These are phyloP conservation scores for Cyanidioschyzon merolae DNA, from an alignment of 23 red algal species.

Conservation along the genomic window DNA sequence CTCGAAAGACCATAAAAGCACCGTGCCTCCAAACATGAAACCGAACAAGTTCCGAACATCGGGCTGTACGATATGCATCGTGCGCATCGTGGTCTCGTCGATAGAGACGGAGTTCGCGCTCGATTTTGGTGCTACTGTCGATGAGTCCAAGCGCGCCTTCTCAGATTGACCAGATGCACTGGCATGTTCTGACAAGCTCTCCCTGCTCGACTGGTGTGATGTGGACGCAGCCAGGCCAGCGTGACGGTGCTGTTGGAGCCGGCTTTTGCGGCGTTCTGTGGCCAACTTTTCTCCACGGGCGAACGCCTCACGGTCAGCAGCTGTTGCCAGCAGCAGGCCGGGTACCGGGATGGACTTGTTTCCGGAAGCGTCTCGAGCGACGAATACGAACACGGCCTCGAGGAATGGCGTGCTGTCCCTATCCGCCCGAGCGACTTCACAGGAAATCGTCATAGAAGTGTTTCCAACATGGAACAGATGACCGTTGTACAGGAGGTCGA, in stretches of 20 bases:
- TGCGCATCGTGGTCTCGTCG: background rate
- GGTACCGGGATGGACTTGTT: conserved; percentile 15
- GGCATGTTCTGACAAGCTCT: background rate
- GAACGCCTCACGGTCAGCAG: conserved; percentile 19
- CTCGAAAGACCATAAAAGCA: conserved; percentile 15
- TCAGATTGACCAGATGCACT: background rate
- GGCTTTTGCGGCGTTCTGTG: background rate
- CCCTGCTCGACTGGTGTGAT: background rate
- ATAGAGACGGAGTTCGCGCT: background rate
- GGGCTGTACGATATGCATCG: conserved; percentile 26
- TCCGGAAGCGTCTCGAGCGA: conserved; percentile 21
- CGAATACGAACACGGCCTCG: conserved; percentile 25
- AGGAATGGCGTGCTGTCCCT: background rate
- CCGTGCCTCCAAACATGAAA: conserved; percentile 25
- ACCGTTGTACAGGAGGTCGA: background rate
- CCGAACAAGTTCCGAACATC: conserved; percentile 30
- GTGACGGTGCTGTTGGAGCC: background rate
- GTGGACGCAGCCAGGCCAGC: background rate
- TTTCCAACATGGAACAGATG: conserved; percentile 11
- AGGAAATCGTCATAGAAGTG: conserved; percentile 28
- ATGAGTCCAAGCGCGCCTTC: background rate
- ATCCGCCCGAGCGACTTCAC: conserved; percentile 14
- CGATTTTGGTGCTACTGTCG: background rate
- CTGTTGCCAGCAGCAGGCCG: conserved; percentile 6
- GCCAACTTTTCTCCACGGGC: background rate